Base-by-base conservation (phyloP, 441 rosid species). In the Adansonia gregorii region DNA sequence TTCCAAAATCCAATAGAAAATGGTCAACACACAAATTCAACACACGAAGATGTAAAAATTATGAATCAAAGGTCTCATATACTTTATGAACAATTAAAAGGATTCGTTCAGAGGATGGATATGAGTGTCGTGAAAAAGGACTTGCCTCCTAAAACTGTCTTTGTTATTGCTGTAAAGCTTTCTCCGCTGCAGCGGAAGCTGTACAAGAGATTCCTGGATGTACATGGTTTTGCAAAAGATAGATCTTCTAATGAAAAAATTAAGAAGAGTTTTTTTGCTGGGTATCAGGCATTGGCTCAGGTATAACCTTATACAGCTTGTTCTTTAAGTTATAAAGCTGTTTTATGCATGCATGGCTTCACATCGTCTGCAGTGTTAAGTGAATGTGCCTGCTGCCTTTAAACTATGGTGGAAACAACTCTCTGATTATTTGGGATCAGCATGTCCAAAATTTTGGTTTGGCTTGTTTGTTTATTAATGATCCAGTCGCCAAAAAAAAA, bases 51-150 rank as follows among this genome's bases (percentile, higher is more conserved):
- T 81, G 99, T 97, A 54, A 97, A 94, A 86, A 97, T 97, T 76
- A 97, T 97, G 99, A 97, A 94, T 83, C 98, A 93, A 85, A 91
- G 99, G 84, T 97, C 98, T 68, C 99, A 97, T 84, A 97, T 97
- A 86, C 94, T 97, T 68, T 97, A 94, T 80, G 98, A 94, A 81
- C 93, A 97, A 72, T 83, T 97, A 79, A 97, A 97, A 90, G 99
- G 99, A 84, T 97, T 94, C 87, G 98, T 94, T 76, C 99, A 97
- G 83, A 92, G 99, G 83, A 94, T 93, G 99, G 99, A 97, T 88
- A 97, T 90, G 98, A 93, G 87, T 78, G 98, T 97, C 75, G 99
- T 83, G 88, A 94, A 97, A 83, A 91, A 92, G 79, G 99, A 97
- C 85, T 84, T 97, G 87, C 99, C 99, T 27, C 98, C 99, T 55